phyloP scores from a whole-genome alignment of 2,329 filamentous ascomycete genomes.

The Trichoderma brevicompactum region DNA sequence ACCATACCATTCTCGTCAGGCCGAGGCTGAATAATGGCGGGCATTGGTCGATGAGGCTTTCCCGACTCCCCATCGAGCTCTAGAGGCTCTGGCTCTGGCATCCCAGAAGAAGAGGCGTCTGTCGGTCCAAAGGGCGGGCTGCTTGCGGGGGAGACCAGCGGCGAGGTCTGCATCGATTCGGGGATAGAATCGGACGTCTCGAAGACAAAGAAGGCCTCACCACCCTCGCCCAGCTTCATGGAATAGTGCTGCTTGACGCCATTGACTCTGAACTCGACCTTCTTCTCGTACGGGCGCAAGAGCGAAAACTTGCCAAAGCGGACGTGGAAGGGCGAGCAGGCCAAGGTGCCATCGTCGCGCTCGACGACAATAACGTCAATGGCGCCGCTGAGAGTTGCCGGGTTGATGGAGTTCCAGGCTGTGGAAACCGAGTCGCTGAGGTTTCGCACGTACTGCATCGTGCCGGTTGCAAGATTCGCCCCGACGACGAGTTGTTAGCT shows the following conservation, averaged over 20 bases:
- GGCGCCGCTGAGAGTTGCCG: constrained; percentile 92
- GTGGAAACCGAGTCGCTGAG: constrained; percentile 95
- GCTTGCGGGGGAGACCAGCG: constrained; percentile 83
- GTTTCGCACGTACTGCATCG: constrained; percentile 97
- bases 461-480: constrained; percentile 36
- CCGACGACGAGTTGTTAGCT: not conserved
- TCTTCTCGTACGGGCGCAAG: constrained; percentile 93
- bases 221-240: constrained; percentile 97
- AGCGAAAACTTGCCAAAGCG: constrained; percentile 99
- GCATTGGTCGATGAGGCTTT: constrained; percentile 50
- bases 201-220: constrained; percentile 98
- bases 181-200: constrained; percentile 92
- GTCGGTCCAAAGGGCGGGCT: constrained; percentile 70
- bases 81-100: constrained; percentile 73
- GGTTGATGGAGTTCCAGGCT: constrained; percentile 99
- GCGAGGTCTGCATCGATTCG: constrained; percentile 92
- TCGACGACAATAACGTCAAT: constrained; percentile 99
- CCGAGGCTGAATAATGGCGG: constrained; percentile 45
- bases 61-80: constrained; percentile 59
- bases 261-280: constrained; percentile 98
- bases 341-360: constrained; percentile 85
- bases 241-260: constrained; percentile 87
- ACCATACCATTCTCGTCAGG: constrained; percentile 40
- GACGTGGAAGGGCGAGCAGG: constrained; percentile 97
- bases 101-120: constrained; percentile 37